Evolutionary conservation across 2,329 filamentous ascomycete species (phyloP), one percentile per base, ranked within the genome.

Genomic region (Cladophialophora immunda): DNA sequence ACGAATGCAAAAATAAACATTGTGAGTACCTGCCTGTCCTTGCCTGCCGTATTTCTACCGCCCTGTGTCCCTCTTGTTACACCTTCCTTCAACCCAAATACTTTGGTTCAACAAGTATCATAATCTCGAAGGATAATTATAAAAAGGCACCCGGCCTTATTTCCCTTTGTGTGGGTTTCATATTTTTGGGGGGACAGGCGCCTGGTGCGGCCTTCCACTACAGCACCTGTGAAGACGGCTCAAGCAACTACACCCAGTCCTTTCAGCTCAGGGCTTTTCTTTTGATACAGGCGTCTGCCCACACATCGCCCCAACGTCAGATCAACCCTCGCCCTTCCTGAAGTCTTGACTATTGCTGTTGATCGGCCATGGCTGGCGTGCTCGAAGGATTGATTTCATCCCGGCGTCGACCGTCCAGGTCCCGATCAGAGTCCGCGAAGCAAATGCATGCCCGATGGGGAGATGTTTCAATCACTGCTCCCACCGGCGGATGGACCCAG

Each of bases 401-500:
- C 45, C 62, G 66, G 6, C 68, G 68, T 50, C 65, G 62, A 55
- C 47, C 62, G 11, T 62, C 63, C 22, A 54, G 66, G 54, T 68
- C 68, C n/a, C 68, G 63, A 22, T 70, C 68, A 56, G 66, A 64
- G 32, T 64, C 66, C 15, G 66, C 60, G 8, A 70, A 70, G 55
- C 65, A 66, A 19, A 58, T 81, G 41, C 75, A 81, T 69, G 73
- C 77, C 32, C 76, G 78, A 68, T 81, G 78, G 76, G 79, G 79
- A 3, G 79, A 81, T 70, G 70, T 74, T 41, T 70, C 77, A 17
- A 81, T 81, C 68, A 78, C 76, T 27, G 77, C 76, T 70, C 79
- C 79, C 25, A 79, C 73, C 45, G 72, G 76, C 45, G 79, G 79
- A n/a, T 81, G 79, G 79, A 81, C 75, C 58, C 68, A 70, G 53